Evolutionary conservation across 139 green algal species (phyloP), one percentile per base, ranked within the genome.

Genomic region (Chlorella sorokiniana): DNA sequence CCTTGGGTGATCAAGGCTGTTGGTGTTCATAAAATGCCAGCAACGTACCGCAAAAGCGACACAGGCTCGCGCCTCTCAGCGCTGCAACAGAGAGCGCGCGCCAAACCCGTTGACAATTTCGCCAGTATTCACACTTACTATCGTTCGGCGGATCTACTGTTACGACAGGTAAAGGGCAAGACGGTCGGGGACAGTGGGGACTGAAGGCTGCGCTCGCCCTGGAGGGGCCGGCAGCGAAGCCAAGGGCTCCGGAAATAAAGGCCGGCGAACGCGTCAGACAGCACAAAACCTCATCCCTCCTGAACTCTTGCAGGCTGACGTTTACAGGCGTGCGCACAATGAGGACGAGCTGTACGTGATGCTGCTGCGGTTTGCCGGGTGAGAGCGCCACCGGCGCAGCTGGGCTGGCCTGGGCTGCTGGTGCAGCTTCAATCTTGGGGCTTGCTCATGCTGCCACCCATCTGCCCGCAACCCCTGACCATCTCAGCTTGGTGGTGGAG

Each of bases 341-440:
- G 85, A 96, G 5, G 86, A 91, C 41, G 90, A 96, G 82, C 86
- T 93, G 38, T 98, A 96, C 76, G 87, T 96, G 27, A 95, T 96
- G 76, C 90, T 98, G 0, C 83, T 97, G 84, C 89, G 94, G 0
- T 90, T 92, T 37, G 88, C 88, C 33, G 95, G 88, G 93, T 95
- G 70, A n/a, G n/a, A 48, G 64, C 35, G 22, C 62, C 3, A 40
- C 59, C 59, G 9, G 5, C 33, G 2, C 22, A 29, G 27, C 59
- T 14, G 14, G 25, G 59, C 59, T 65, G 33, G 59, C 59, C 11
- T 44, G 3, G 3, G 33, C 11, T 1, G 29, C 5, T 44, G 63
- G 31, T 23, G 63, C 29, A 27, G 35, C 31, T 27, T 16, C 63
- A 25, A n/a, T 3, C 10, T 16, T 59, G 11, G 14, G 11, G 48